These are phyloP conservation scores for Diutina neorugosa DNA, from an alignment of 1,139 yeast species.

Conservation along the genomic window DNA sequence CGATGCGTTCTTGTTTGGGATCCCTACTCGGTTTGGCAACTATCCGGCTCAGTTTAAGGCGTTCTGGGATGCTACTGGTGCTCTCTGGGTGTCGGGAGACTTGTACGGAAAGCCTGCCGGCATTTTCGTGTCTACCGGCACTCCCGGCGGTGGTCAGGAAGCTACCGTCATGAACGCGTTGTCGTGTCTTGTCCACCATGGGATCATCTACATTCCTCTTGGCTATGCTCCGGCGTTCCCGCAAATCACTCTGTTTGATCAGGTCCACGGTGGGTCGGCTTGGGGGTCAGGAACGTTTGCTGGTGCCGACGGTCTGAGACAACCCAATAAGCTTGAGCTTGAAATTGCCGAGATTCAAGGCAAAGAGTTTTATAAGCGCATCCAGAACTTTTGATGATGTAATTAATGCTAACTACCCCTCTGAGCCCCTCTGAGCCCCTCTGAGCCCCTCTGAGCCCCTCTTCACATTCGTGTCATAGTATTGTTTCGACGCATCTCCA, in stretches of 20 bases:
- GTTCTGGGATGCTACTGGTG: conserved; percentile 77
- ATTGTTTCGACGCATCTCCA: background rate
- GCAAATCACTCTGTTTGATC: conserved; percentile 45
- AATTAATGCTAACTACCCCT: background rate
- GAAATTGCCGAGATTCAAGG: conserved; percentile 57
- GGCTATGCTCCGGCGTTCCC: conserved; percentile 60
- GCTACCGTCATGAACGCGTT: conserved; percentile 51
- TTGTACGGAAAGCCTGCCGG: conserved; percentile 70
- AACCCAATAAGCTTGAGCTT: conserved; percentile 53
- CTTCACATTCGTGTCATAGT: no score
- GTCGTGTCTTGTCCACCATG: conserved; percentile 67
- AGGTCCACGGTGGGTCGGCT: conserved; percentile 74
- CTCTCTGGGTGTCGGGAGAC: conserved; percentile 70
- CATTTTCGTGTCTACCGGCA: conserved; percentile 65
- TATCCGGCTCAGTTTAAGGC: conserved; percentile 74
- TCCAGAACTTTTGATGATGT: conserved; percentile 8
- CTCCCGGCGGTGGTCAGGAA: conserved; percentile 83
- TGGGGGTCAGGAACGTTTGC: conserved; percentile 88
- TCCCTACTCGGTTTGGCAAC: conserved; percentile 78
- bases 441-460: no score
- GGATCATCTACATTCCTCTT: conserved; percentile 67
- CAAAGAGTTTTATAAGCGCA: conserved; percentile 30
- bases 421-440: no score
- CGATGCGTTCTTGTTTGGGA: conserved; percentile 71
- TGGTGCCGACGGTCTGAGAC: conserved; percentile 70